These are phyloP conservation scores for Friedmanniomyces endolithicus DNA, from an alignment of 495 filamentous ascomycete genomes.

Conservation along the genomic window DNA sequence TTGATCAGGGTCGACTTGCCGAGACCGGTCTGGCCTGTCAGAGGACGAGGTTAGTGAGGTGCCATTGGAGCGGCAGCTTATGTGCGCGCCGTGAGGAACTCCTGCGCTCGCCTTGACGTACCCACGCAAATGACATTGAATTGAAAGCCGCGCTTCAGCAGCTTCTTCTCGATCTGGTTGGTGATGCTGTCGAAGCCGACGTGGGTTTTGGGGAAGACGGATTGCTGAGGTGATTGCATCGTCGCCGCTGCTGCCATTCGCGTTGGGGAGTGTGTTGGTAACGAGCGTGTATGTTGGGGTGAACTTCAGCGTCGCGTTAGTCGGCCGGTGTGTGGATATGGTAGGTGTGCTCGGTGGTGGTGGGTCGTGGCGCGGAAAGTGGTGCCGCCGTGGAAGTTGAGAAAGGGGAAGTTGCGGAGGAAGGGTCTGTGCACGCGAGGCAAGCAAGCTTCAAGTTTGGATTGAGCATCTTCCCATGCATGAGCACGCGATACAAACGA, in stretches of 20 bases:
- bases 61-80: not conserved
- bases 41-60: slow-evolving; percentile 22
- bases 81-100: too few relatives aligned
- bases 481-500: not conserved
- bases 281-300: too few relatives aligned
- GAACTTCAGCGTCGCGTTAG: not conserved
- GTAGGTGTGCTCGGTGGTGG: not conserved
- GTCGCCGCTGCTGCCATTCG: slow-evolving; percentile 30
- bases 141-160: slow-evolving; percentile 98
- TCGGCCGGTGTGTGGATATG: not conserved
- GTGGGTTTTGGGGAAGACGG: slow-evolving; percentile 85
- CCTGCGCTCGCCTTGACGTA: slow-evolving; percentile 39
- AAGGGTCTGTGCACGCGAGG: not conserved
- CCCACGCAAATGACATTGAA: slow-evolving; percentile 99
- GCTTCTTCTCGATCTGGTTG: slow-evolving; percentile 96
- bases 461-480: not conserved
- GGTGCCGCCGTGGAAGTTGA: not conserved
- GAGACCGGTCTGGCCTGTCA: slow-evolving; percentile 86
- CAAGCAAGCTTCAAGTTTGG: not conserved
- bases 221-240: slow-evolving; percentile 35
- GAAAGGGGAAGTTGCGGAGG: slow-evolving; percentile 1
- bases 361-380: not conserved
- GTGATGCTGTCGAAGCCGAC: slow-evolving; percentile 97
- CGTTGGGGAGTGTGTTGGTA: not conserved
- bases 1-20: slow-evolving; percentile 99